These are phyloP conservation scores for Bruguiera gymnorhiza DNA, from an alignment of 345 rosid species.

Conservation along the genomic window DNA sequence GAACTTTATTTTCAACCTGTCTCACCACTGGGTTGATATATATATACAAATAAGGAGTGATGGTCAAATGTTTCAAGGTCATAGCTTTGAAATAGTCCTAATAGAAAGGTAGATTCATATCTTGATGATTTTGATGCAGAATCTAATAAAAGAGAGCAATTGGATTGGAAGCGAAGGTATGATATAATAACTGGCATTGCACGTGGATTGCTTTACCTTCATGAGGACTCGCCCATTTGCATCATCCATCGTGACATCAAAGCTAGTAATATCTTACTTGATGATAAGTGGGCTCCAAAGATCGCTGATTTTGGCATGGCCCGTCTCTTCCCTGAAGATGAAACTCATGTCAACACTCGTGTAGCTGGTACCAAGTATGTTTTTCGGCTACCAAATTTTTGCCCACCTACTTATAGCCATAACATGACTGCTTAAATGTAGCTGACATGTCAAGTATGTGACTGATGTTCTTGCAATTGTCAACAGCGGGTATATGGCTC, in stretches of 20 bases:
- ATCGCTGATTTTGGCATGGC: slow-evolving; percentile 99
- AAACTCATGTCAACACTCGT: slow-evolving; percentile 86
- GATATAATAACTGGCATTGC: slow-evolving; percentile 78
- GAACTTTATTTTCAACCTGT: not conserved
- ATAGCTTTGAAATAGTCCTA: not conserved
- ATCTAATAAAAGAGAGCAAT: slow-evolving; percentile 40
- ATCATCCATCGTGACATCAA: slow-evolving; percentile 96
- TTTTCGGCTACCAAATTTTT: slow-evolving; percentile 4
- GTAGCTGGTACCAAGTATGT: slow-evolving; percentile 93
- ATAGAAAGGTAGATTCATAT: slow-evolving; percentile 1
- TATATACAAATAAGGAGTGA: not conserved
- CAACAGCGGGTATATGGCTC: slow-evolving; percentile 95
- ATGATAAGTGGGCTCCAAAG: slow-evolving; percentile 94
- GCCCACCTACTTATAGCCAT: not conserved
- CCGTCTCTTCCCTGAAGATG: slow-evolving; percentile 92
- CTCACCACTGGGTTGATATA: slow-evolving; percentile 7
- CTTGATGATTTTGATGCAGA: slow-evolving; percentile 38
- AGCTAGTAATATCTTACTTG: slow-evolving; percentile 89
- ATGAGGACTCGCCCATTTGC: slow-evolving; percentile 73
- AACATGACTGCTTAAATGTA: slow-evolving; percentile 1
- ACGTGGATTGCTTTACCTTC: slow-evolving; percentile 89
- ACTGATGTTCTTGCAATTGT: slow-evolving; percentile 17
- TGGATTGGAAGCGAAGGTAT: slow-evolving; percentile 78
- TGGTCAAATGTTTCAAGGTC: not conserved
- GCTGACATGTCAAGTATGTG: not conserved